Base-by-base conservation (phyloP, 2,329 filamentous ascomycete species). In the Colletotrichum phormii region DNA sequence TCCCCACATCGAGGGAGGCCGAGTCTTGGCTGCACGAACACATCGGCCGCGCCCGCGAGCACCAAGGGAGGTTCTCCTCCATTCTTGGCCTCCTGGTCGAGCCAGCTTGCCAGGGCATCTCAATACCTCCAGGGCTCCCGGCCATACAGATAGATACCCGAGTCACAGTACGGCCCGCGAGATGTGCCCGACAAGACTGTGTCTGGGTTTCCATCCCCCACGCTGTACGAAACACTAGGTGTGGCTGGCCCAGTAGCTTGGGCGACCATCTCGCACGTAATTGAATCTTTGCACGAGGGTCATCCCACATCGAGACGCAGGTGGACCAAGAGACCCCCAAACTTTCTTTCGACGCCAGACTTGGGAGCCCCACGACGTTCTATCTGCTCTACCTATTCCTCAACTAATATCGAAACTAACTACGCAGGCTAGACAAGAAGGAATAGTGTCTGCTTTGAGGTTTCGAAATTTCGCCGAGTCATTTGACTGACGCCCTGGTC, bases 281-380 rank as follows among this genome's bases (percentile, higher is more conserved):
- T 67, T 22, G 55, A 63, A 61, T 55, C 64, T 55, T 22, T 63
- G 49, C 63, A 54, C 42, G 53, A 53, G 42, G 33, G 67, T 49
- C 72, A 74, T 74, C 70, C 72, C 72, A 64, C 72, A 70, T 64
- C 65, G 55, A 54, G 60, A 72, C 63, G 63, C 46, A 58, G 70
- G 69, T 72, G 68, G 72, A 74, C 67, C 63, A 72, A 55, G 35
- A 61, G 60, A 73, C 69, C 69, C 70, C 61, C 70, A 65, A 74
- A 74, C 70, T 66, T 73, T 74, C 72, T 74, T 70, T 74, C 61
- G 46, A 74, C 64, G 70, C 72, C 72, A 49, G 33, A 11, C 26
- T 15, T 26, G 29, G 29, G 54, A 24, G 42, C 49, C 35, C 33
- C n/a, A 31, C 65, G 24, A 51, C 31, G 42, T 49, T 8, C n/a